Conservation (phyloP, 2,329 filamentous ascomycete genomes). For the Sporothrix inflata region DNA sequence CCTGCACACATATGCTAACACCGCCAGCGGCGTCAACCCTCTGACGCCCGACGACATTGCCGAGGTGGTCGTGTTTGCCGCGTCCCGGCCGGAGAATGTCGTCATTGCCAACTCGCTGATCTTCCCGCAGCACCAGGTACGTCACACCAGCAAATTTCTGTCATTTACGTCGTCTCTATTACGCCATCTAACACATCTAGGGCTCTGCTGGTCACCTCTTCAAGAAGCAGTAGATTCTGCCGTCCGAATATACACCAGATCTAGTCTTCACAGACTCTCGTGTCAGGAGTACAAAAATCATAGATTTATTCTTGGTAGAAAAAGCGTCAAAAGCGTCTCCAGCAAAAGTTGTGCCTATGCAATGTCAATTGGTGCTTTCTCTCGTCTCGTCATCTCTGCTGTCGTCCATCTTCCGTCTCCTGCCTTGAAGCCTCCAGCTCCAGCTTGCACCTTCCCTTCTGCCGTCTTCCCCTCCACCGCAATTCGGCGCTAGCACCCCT, state of each 20-base stretch:
- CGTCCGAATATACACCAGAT: neutral
- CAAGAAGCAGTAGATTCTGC: conserved; percentile 26
- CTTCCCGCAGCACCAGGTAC: conserved; percentile 83
- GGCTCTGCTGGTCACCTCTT: conserved; percentile 29
- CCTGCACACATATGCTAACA: no score
- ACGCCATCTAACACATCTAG: conserved; percentile 20
- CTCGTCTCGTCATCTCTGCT: neutral
- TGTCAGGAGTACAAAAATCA: conserved; percentile 10
- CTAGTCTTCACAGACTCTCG: conserved; percentile 11
- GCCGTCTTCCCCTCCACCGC: neutral
- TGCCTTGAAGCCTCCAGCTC: neutral
- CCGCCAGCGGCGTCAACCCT: conserved; percentile 70
- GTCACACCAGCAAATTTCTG: neutral
- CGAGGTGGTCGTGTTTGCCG: conserved; percentile 85
- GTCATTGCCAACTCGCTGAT: conserved; percentile 86
- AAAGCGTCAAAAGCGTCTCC: neutral
- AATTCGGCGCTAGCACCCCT: conserved; percentile 17
- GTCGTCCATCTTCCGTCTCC: neutral
- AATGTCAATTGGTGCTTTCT: neutral
- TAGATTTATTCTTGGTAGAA: conserved; percentile 11
- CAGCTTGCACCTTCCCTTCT: neutral
- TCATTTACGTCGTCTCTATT: neutral
- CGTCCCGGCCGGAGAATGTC: conserved; percentile 83
- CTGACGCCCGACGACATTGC: conserved; percentile 90
- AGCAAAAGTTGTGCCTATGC: neutral